Evolutionary conservation across 352 stramenopile genomes (phyloP), one percentile per base, ranked within the genome.

Genomic region (Pythium dissotocum): DNA sequence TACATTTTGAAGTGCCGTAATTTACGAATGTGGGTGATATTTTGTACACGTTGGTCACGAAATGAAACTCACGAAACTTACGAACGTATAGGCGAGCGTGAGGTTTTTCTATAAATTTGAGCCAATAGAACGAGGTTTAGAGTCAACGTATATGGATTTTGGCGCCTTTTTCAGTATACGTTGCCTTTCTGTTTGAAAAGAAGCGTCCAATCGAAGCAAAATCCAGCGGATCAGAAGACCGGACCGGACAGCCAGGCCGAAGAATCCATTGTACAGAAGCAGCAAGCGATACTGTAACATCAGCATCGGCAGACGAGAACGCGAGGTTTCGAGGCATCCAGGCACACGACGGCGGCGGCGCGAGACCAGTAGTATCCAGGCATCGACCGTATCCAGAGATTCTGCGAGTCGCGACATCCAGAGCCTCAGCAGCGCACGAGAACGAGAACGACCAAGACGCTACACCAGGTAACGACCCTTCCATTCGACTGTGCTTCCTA

Each of bases 81-180:
- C 9, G 7, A 42, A 38, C 33, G 33, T 38, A 9, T 38, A 38
- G 1, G 9, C 5, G 2, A 6, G 5, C 0, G 33, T 42, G 9
- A 55, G 46, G 51, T 57, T 57, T 35, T 42, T 42, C 36, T 57
- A 57, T 57, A 40, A 36, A 32, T 32, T 57, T 32, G 24, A 36
- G 36, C 28, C 2, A 42, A 10, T 18, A 2, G 1, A 35, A 9
- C 62, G 52, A 67, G 61, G 61, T 54, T 58, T 49, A 63, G 58
- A 52, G 42, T 63, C 58, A 33, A 36, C 42, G 8, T 14, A 33
- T 33, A 56, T 49, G 9, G 13, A 21, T 68, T 70, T 70, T 48
- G 63, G 55, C 55, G 55, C 56, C 57, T 70, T 70, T 70, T 68
- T 61, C 36, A 9, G 1, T 64, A 70, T 58, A 65, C 56, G 63